A percentile compares a stretch with the other conserved stretches of the same genome.
Conservation (phyloP, 129 eudicot species). For the Chrysanthemum seticuspe region DNA sequence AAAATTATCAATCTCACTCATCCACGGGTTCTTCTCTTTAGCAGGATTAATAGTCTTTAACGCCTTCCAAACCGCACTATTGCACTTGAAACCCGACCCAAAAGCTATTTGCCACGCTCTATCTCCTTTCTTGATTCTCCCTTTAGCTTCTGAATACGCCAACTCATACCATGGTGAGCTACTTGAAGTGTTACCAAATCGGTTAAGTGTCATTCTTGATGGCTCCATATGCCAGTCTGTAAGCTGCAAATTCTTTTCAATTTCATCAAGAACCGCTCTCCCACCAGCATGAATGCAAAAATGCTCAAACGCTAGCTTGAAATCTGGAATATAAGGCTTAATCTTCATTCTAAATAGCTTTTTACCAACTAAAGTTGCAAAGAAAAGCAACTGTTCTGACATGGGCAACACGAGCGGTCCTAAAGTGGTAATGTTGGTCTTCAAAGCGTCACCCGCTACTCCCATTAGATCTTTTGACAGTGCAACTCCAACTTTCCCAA, state of each 20-base stretch:
- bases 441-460: slow-evolving; percentile 85
- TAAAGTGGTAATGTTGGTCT: slow-evolving; percentile 78
- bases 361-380: slow-evolving; percentile 67
- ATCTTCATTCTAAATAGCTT: slow-evolving; percentile 76
- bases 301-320: slow-evolving; percentile 83
- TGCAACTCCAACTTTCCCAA: slow-evolving; percentile 72
- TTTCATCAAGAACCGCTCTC: slow-evolving; percentile 79
- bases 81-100: slow-evolving; percentile 88
- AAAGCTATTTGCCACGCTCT: slow-evolving; percentile 93
- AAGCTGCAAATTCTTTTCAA: slow-evolving; percentile 79
- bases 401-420: slow-evolving; percentile 89
- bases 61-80: slow-evolving; percentile 96
- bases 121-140: slow-evolving; percentile 77
- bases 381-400: slow-evolving; percentile 84
- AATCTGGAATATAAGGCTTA: slow-evolving; percentile 88
- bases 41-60: slow-evolving; percentile 72
- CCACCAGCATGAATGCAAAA: slow-evolving; percentile 95
- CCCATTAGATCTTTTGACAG: slow-evolving; percentile 87
- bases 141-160: slow-evolving; percentile 87
- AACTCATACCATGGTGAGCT: slow-evolving; percentile 91
- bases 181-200: slow-evolving; percentile 88
- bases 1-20: slow-evolving; percentile 61
- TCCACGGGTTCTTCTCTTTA: slow-evolving; percentile 84
- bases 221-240: slow-evolving; percentile 96
- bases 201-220: slow-evolving; percentile 75